A percentile compares a stretch with the other conserved stretches of the same genome.
Evolutionary conservation across 2,329 filamentous ascomycete genomes (phyloP).

Genomic region (Trichophyton rubrum): DNA sequence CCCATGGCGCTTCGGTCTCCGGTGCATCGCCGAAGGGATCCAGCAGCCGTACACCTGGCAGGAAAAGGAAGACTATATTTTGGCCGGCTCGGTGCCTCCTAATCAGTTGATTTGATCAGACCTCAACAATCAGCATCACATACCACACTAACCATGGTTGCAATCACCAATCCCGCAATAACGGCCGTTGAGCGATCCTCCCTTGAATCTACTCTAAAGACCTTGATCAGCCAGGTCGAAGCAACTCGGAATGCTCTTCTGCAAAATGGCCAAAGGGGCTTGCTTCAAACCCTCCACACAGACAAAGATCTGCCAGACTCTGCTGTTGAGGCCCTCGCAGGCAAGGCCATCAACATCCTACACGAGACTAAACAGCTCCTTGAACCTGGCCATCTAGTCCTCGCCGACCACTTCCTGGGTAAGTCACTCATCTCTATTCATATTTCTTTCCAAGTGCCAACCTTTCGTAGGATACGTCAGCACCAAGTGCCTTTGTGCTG

Average conservation of each 20-base stretch:
- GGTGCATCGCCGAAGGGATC: background rate
- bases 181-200: background rate
- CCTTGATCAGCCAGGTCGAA: background rate
- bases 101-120: background rate
- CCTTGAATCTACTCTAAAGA: background rate
- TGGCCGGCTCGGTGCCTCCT: background rate
- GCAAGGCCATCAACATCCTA: background rate
- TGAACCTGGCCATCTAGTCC: constrained; percentile 16
- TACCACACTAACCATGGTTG: background rate
- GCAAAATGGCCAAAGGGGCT: background rate
- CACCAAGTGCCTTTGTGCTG: constrained; percentile 12
- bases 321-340: background rate
- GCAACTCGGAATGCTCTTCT: background rate
- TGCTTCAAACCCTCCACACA: background rate
- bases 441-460: background rate
- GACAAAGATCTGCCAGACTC: background rate
- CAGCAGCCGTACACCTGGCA: background rate
- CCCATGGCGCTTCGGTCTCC: background rate
- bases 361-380: constrained; percentile 8
- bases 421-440: background rate
- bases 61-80: background rate
- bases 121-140: background rate
- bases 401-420: constrained; percentile 21
- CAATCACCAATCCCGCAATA: background rate
- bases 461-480: background rate